Base-by-base conservation (phyloP, 1,284 basidiomycete genomes). In the Pisolithus thermaeus region DNA sequence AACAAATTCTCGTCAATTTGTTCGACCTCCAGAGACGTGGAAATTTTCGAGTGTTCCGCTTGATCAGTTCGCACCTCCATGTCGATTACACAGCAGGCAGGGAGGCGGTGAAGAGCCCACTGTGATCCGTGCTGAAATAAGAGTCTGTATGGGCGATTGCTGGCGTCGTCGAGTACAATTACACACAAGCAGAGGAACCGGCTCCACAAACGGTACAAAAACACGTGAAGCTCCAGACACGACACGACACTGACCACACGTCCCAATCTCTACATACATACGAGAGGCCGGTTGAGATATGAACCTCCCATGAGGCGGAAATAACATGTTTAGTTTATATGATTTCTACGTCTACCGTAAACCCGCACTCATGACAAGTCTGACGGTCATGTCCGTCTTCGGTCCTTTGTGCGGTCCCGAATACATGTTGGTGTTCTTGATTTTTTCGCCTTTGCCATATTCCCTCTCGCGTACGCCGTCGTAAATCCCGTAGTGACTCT, bases 381-480 rank as follows among this genome's bases (percentile, higher is more conserved):
- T 96, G 90, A 56, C 77, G 74, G 8, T 77, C 79, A 8, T 73
- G 68, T 1, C 81, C 82, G 45, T 83, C 76, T 7, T 70, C 62
- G 1, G 76, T 73, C 54, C 64, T 69, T 58, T 84, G 78, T 3
- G 80, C 72, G 32, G 75, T 74, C 8, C 87, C 82, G 66, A 88
- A 97, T 16, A 80, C 76, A 70, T 97, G 94, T 51, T 80, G 81
- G 68, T 97, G 94, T 65, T 92, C 88, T 51, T 83, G 84, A 58
- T 97, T 93, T 64, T 87, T 84, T 47, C 90, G 77, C 56, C 82
- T 77, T 68, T 96, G 93, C 85, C 90, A 97, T 8, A 92, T 80
- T 37, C 91, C 90, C 67, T 94, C 93, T 60, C 89, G 81, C 3
- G 94, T 97, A 56, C 87, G 79, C 61, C 82, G 84, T 30, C 95